These are phyloP conservation scores for Gorgonomyces haynaldii DNA, from an alignment of 192 early-diverging fungal species.

Conservation along the genomic window DNA sequence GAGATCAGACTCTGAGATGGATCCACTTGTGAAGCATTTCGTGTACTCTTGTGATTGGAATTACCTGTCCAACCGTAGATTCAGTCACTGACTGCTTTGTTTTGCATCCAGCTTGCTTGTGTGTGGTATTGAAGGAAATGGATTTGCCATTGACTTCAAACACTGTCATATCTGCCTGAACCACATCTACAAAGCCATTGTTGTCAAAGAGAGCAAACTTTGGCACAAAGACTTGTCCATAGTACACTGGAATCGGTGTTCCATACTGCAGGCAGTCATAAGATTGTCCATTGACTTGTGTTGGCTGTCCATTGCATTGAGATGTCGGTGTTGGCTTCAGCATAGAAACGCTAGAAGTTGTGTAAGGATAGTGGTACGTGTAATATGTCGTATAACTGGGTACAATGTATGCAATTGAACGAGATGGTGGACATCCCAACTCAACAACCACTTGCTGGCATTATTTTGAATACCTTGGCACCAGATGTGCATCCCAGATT, in stretches of 20 bases:
- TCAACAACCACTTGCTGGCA: too few relatives aligned
- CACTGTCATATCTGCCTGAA: not conserved
- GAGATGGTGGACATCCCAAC: too few relatives aligned
- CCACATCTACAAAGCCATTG: not conserved
- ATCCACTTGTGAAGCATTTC: not conserved
- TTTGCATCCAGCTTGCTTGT: not conserved
- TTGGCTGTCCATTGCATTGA: too few relatives aligned
- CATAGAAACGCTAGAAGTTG: too few relatives aligned
- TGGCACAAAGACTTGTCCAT: not conserved
- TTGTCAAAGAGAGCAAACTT: constrained; percentile 8
- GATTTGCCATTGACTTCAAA: not conserved
- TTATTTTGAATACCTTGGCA: too few relatives aligned
- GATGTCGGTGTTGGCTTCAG: too few relatives aligned
- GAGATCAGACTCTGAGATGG: not conserved
- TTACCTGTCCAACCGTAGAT: not conserved
- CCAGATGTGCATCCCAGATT: too few relatives aligned
- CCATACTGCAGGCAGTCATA: not conserved
- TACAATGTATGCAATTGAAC: too few relatives aligned
- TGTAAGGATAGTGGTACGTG: too few relatives aligned
- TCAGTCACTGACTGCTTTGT: not conserved
- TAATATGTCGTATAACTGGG: too few relatives aligned
- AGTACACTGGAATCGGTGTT: not conserved
- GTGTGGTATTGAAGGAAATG: constrained; percentile 6
- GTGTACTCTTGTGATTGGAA: not conserved
- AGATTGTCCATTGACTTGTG: too few relatives aligned